Conservation (phyloP, 1,284 basidiomycete genomes). For the Paramarasmius palmivorus region DNA sequence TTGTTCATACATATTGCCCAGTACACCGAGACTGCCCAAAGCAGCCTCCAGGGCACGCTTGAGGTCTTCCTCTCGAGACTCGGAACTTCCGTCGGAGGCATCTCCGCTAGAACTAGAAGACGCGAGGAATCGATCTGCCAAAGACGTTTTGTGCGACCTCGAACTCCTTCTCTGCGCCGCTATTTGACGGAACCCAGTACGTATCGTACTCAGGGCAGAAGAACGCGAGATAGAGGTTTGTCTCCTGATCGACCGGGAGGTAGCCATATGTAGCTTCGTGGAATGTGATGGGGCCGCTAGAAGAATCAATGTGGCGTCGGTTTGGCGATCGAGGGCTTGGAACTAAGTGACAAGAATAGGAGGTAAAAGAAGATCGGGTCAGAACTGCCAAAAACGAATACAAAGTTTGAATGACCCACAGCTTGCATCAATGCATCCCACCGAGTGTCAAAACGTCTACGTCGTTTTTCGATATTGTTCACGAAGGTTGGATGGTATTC, state of each 20-base stretch:
- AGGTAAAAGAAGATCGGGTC: conserved; percentile 17
- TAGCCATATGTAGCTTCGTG: conserved; percentile 58
- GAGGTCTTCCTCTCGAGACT: conserved; percentile 60
- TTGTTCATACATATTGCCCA: conserved; percentile 65
- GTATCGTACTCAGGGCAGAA: conserved; percentile 49
- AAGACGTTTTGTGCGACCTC: conserved; percentile 50
- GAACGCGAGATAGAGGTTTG: conserved; percentile 47
- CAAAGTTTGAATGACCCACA: conserved; percentile 37
- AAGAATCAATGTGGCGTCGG: conserved; percentile 72
- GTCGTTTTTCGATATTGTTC: conserved; percentile 62
- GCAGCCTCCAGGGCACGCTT: conserved; percentile 64
- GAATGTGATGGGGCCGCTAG: conserved; percentile 73
- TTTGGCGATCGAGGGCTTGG: conserved; percentile 75
- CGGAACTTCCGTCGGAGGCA: conserved; percentile 53
- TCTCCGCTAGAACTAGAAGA: conserved; percentile 45
- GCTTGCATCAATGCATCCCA: conserved; percentile 75
- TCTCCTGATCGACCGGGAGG: conserved; percentile 67
- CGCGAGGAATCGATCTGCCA: conserved; percentile 55
- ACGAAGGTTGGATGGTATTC: conserved; percentile 77
- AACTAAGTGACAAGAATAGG: conserved; percentile 44
- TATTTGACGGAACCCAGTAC: conserved; percentile 56
- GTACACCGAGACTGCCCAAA: conserved; percentile 58
- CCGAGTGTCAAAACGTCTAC: conserved; percentile 68
- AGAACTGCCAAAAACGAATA: conserved; percentile 7
- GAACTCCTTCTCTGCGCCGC: conserved; percentile 55